Conservation (phyloP, 179 eudicot genomes). For the Heliamphora pulchella region DNA sequence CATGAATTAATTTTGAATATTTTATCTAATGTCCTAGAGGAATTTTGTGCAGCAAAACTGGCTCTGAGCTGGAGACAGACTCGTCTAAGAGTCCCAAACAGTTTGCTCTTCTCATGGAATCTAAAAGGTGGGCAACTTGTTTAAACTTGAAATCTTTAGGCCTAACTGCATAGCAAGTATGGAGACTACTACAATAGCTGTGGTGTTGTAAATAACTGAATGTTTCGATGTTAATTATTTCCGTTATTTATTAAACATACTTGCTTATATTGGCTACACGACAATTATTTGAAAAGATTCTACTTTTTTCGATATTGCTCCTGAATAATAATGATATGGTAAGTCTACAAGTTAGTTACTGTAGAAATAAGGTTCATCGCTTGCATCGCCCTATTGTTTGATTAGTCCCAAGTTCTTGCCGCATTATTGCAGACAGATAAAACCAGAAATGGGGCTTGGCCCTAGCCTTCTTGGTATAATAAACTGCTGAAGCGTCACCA, state of each 20-base stretch:
- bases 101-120: constrained; percentile 30
- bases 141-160: background rate
- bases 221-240: background rate
- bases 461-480: background rate
- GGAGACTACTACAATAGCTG: too few species aligned
- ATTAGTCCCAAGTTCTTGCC: background rate
- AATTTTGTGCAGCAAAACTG: constrained; percentile 22
- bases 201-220: too few species aligned
- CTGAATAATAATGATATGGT: background rate
- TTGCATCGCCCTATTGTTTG: background rate
- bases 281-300: background rate
- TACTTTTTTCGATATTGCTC: background rate
- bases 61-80: constrained; percentile 24
- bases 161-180: background rate
- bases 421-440: background rate
- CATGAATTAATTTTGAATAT: background rate
- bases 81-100: constrained; percentile 26
- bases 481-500: background rate
- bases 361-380: background rate
- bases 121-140: constrained; percentile 29
- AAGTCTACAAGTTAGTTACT: background rate
- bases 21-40: background rate
- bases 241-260: background rate
- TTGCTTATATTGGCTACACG: background rate
- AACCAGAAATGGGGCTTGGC: background rate